A percentile compares a stretch with the other conserved stretches of the same genome.
Evolutionary conservation across 371 early-diverging fungal genomes (phyloP).

Genomic region (Mucor irregularis): DNA sequence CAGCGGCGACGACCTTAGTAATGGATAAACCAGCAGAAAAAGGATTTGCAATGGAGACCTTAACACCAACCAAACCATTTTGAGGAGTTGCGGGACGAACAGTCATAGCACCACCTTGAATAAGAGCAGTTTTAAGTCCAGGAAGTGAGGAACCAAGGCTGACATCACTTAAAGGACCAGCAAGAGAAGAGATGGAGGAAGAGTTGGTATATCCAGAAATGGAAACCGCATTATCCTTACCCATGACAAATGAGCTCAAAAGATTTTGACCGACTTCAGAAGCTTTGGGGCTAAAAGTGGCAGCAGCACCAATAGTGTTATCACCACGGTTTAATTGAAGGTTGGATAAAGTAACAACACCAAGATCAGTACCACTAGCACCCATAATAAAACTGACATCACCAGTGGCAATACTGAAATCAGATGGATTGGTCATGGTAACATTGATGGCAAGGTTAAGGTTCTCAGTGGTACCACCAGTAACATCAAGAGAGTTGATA

Average conservation of each 20-base stretch:
- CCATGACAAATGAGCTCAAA: slow-evolving; percentile 54
- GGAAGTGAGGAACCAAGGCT: slow-evolving; percentile 53
- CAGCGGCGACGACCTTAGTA: slow-evolving; percentile 47
- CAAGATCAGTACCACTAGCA: slow-evolving; percentile 43
- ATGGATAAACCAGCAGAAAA: slow-evolving; percentile 54
- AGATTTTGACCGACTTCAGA: slow-evolving; percentile 54
- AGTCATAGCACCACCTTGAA: slow-evolving; percentile 45
- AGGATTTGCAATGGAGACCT: slow-evolving; percentile 60
- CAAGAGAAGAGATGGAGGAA: slow-evolving; percentile 48
- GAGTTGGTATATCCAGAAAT: slow-evolving; percentile 51
- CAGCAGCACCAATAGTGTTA: slow-evolving; percentile 48
- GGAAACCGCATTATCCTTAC: slow-evolving; percentile 47
- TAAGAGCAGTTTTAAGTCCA: slow-evolving; percentile 46
- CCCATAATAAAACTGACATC: slow-evolving; percentile 52
- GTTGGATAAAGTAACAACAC: slow-evolving; percentile 49
- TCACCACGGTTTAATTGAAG: slow-evolving; percentile 54
- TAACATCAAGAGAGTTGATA: slow-evolving; percentile 60
- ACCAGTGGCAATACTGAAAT: slow-evolving; percentile 56
- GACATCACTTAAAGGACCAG: slow-evolving; percentile 44
- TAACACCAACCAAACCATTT: slow-evolving; percentile 50
- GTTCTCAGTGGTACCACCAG: slow-evolving; percentile 46
- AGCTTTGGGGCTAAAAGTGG: slow-evolving; percentile 50
- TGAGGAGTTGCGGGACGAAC: slow-evolving; percentile 44
- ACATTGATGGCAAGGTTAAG: slow-evolving; percentile 55
- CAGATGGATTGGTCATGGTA: slow-evolving; percentile 61